Conservation (phyloP, 2,329 filamentous ascomycete species). For the Penicillium sclerotigenum region DNA sequence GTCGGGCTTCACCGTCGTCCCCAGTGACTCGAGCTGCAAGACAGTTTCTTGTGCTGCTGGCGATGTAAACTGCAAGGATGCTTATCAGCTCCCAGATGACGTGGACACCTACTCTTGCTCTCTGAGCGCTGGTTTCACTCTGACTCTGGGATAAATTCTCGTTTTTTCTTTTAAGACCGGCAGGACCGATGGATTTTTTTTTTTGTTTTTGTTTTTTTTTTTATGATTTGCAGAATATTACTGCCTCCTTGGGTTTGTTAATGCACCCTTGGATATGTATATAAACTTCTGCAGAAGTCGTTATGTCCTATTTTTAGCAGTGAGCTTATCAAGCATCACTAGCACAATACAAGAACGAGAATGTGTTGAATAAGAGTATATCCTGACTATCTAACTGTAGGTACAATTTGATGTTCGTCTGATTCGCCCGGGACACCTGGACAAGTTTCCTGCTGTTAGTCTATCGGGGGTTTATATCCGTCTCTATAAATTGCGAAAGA, state of each 20-base stretch:
- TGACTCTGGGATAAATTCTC: slow-evolving; percentile 32
- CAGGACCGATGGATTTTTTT: slow-evolving; percentile 10
- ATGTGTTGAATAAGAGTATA: slow-evolving; percentile 3
- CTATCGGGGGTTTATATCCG: background rate
- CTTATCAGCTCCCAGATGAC: slow-evolving; percentile 38
- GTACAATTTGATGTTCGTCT: background rate
- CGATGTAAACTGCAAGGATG: slow-evolving; percentile 30
- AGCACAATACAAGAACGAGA: slow-evolving; percentile 3
- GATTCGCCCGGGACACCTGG: background rate
- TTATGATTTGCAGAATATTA: background rate
- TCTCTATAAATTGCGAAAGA: background rate
- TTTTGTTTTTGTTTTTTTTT: background rate
- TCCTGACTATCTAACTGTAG: background rate
- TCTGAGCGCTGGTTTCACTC: slow-evolving; percentile 23
- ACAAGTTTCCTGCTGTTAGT: too few relatives aligned
- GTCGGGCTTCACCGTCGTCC: slow-evolving; percentile 30
- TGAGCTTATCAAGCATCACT: background rate
- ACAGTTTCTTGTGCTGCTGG: slow-evolving; percentile 32
- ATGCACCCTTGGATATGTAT: background rate
- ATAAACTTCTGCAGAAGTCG: slow-evolving; percentile 3
- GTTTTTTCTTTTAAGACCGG: slow-evolving; percentile 5
- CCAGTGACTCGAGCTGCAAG: slow-evolving; percentile 30
- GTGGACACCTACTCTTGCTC: slow-evolving; percentile 36
- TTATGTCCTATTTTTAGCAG: background rate
- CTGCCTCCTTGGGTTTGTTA: background rate